Base-by-base conservation (phyloP, 2,329 filamentous ascomycete genomes). In the Rhynchosporium secalis region DNA sequence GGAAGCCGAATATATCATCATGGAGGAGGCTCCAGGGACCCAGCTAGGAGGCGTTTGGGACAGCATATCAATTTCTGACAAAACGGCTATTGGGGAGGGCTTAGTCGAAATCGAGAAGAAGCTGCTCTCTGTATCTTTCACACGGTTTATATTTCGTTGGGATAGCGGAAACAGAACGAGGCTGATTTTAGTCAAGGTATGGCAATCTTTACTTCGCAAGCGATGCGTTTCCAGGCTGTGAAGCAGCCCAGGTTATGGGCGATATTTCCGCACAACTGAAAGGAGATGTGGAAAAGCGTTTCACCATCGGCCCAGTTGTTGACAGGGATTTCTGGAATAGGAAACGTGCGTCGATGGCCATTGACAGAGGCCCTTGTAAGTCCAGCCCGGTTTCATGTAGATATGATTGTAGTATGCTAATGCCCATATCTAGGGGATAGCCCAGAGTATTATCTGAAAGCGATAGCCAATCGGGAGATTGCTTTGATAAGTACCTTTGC, bases 341-440 rank as follows among this genome's bases (percentile, higher is more conserved):
- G 60, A 70, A 76, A 65, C 72, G 75, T 48, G 69, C 71, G 47
- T 62, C 46, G 7, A 75, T 76, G 70, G 41, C 65, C 36, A 71
- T 76, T 59, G 73, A 78, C 66, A 71, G 75, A 49, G 76, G 77
- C n/a, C 77, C 76, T 52, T 79, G 76, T 78, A 68, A 61, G 74
- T 49, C 56, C 52, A 62, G 60, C 63, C 48, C 45, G 43, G 48
- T 52, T 40, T 40, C 36, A 52, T 56, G 58, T 13, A 56, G 56
- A 56, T 26, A 56, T 62, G 28, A 62, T n/a, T 46, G 40, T 56
- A 36, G 20, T 47, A 12, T 56, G 33, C 54, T 59, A 36, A 61
- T 58, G 40, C 60, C 29, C n/a, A 45, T 31, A 61, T 62, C 28
- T 63, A 77, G 76, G 75, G 75, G 65, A 70, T 69, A 68, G 40